Conservation (phyloP, 495 filamentous ascomycete genomes). For the Endocarpon pusillum region DNA sequence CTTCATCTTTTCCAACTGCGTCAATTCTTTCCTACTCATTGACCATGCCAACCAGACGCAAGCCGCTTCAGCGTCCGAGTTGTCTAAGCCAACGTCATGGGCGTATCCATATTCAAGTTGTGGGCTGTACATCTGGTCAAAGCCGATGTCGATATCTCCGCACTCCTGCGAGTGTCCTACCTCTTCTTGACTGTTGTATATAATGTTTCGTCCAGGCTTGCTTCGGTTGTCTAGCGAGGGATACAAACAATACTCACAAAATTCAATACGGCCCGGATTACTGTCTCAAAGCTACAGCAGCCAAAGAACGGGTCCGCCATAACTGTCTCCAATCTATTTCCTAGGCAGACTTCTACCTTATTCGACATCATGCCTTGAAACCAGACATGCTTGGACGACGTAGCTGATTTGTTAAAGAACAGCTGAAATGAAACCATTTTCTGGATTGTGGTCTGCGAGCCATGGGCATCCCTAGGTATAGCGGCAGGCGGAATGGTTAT, state of each 20-base stretch:
- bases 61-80: conserved; percentile 1
- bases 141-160: conserved; percentile 31
- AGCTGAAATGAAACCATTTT: conserved; percentile 63
- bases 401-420: conserved; percentile 64
- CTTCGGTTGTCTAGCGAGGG: conserved; percentile 31
- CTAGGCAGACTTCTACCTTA: conserved; percentile 44
- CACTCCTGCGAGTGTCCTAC: conserved; percentile 31
- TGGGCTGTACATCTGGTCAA: conserved; percentile 31
- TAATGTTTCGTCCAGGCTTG: conserved; percentile 30
- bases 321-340: conserved; percentile 36
- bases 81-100: conserved; percentile 17
- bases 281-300: conserved; percentile 28
- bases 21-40: background rate
- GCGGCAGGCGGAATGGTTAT: conserved; percentile 36
- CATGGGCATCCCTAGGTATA: conserved; percentile 43
- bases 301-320: conserved; percentile 33
- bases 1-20: background rate
- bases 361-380: conserved; percentile 34
- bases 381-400: conserved; percentile 37
- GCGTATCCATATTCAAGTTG: conserved; percentile 24
- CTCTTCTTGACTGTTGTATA: conserved; percentile 30
- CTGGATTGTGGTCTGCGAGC: conserved; percentile 65
- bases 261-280: conserved; percentile 30
- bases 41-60: background rate
- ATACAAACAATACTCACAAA: conserved; percentile 34